Percentiles rank a stretch among this genome's conserved stretches.
phyloP scores from a whole-genome alignment of 805 yeast genomes.

The Allodekkera sacchari region DNA sequence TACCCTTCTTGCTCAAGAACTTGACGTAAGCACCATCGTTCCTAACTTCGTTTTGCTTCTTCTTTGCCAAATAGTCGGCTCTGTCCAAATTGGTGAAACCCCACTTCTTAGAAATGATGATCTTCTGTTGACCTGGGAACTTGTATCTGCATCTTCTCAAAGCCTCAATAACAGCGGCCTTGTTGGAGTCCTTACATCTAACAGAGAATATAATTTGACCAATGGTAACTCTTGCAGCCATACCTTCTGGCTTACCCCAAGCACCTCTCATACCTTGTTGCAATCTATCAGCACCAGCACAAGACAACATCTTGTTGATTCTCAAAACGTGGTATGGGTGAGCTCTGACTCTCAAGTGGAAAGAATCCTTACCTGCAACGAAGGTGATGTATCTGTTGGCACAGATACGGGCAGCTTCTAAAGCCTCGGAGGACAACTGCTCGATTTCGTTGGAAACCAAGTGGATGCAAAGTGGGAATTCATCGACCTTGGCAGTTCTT shows the following conservation, averaged over 20 bases:
- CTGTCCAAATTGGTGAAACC: conserved; percentile 99
- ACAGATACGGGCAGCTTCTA: conserved; percentile 99
- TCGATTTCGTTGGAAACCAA: conserved; percentile 98
- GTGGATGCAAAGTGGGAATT: conserved; percentile 99
- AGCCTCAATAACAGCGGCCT: conserved; percentile 96
- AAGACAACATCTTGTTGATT: conserved; percentile 99
- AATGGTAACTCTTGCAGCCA: conserved; percentile 98
- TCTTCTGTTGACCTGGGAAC: conserved; percentile 99
- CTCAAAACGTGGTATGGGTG: conserved; percentile 99
- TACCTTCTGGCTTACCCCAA: conserved; percentile 99
- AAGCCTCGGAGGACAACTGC: conserved; percentile 99
- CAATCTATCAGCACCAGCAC: conserved; percentile 99
- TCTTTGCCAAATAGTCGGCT: conserved; percentile 88
- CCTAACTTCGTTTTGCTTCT: conserved; percentile 96
- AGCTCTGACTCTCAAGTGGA: conserved; percentile 99
- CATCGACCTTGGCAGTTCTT: conserved; percentile 99
- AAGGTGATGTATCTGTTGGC: conserved; percentile 99
- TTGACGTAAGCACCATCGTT: conserved; percentile 99
- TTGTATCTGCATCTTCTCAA: conserved; percentile 99
- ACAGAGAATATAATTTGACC: conserved; percentile 98
- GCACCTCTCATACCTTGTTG: conserved; percentile 99
- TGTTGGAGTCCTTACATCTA: conserved; percentile 97
- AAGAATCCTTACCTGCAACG: conserved; percentile 96
- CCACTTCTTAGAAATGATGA: conserved; percentile 99
- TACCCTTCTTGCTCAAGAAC: conserved; percentile 96